Evolutionary conservation across 495 filamentous ascomycete genomes (phyloP).

Genomic region (Polyplosphaeria fusca): DNA sequence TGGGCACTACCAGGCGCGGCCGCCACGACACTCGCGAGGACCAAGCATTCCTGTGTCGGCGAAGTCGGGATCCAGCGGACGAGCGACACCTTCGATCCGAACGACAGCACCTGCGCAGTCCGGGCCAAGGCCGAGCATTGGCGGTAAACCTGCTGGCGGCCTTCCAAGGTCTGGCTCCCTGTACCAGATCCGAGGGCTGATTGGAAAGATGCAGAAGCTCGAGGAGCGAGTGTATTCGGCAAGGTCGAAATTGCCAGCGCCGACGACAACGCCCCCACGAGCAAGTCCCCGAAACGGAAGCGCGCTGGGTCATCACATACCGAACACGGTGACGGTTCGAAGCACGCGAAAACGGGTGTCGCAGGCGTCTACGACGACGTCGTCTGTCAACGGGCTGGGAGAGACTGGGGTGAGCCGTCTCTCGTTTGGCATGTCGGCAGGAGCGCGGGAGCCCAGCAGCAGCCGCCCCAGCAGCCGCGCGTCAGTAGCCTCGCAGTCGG

Average conservation of each 20-base stretch:
- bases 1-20: conserved; percentile 28
- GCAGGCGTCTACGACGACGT: conserved; percentile 53
- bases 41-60: conserved; percentile 51
- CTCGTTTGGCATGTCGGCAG: conserved; percentile 46
- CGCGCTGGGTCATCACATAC: conserved; percentile 55
- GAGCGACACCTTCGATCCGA: conserved; percentile 41
- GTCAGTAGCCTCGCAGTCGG: conserved; percentile 51
- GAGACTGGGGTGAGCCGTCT: conserved; percentile 43
- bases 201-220: conserved; percentile 93
- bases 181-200: conserved; percentile 85
- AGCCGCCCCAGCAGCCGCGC: conserved; percentile 61
- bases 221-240: conserved; percentile 93
- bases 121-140: conserved; percentile 32
- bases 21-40: conserved; percentile 50
- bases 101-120: conserved; percentile 36
- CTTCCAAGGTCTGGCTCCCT: conserved; percentile 81
- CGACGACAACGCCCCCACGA: conserved; percentile 74
- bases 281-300: conserved; percentile 66
- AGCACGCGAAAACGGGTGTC: conserved; percentile 64
- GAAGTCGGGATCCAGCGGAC: conserved; percentile 35
- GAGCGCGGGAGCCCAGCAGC: conserved; percentile 37
- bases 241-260: conserved; percentile 83
- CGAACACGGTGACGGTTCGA: conserved; percentile 72
- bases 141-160: conserved; percentile 15
- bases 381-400: conserved; percentile 11